These are phyloP conservation scores for Lumnitzera littorea DNA, from an alignment of 345 rosid species.

Conservation along the genomic window DNA sequence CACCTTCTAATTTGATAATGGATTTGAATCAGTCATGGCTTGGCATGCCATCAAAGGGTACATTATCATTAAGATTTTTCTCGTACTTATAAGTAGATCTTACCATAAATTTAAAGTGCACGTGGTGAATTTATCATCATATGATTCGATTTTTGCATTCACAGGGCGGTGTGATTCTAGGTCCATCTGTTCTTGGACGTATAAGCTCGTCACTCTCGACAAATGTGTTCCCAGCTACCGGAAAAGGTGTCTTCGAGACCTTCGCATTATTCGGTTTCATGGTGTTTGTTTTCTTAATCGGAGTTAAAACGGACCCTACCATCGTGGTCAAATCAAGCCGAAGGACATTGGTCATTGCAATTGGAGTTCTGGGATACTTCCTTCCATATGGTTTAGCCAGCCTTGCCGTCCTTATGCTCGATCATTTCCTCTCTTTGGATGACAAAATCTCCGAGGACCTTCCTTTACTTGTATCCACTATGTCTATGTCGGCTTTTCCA, in stretches of 20 bases:
- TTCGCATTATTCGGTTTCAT: slow-evolving; percentile 31
- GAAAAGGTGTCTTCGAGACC: slow-evolving; percentile 17
- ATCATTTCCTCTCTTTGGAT: slow-evolving; percentile 12
- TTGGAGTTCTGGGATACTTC: slow-evolving; percentile 17
- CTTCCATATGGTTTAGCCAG: slow-evolving; percentile 11
- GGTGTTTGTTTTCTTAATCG: slow-evolving; percentile 26
- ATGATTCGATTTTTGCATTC: slow-evolving; percentile 1
- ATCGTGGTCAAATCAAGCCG: slow-evolving; percentile 12
- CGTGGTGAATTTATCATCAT: too few species aligned
- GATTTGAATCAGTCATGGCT: too few species aligned
- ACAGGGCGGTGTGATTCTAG: slow-evolving; percentile 37
- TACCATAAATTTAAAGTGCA: too few species aligned
- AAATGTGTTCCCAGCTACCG: slow-evolving; percentile 20
- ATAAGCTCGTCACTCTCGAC: slow-evolving; percentile 6
- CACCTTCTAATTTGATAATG: too few species aligned
- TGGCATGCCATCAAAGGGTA: too few species aligned
- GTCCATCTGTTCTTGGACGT: slow-evolving; percentile 35
- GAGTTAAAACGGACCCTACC: slow-evolving; percentile 27
- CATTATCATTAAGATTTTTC: too few species aligned
- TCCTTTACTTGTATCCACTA: slow-evolving; percentile 10
- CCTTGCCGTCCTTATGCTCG: slow-evolving; percentile 6
- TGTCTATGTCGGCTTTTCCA: slow-evolving; percentile 29
- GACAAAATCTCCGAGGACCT: slow-evolving; percentile 5
- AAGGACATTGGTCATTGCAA: slow-evolving; percentile 14
- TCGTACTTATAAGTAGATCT: too few species aligned